Percentiles rank a stretch among this genome's conserved stretches.
Evolutionary conservation across 495 filamentous ascomycete genomes (phyloP).

Genomic region (Platismatia glauca): DNA sequence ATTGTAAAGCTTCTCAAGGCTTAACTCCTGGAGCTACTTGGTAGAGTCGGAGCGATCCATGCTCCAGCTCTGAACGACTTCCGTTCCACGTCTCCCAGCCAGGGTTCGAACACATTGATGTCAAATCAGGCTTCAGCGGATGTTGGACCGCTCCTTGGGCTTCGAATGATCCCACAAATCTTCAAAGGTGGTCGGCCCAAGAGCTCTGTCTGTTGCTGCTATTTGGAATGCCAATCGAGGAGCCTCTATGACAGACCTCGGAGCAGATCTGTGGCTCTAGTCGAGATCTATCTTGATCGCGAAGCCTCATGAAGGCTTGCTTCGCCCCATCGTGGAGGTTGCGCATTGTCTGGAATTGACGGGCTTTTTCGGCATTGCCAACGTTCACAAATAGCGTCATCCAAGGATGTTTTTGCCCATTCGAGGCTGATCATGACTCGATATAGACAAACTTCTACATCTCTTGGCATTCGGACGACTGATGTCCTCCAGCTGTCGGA

Average conservation of each 20-base stretch:
- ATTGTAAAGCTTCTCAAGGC: not conserved
- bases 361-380: too few species aligned
- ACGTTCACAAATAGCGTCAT: too few species aligned
- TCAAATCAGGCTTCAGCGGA: not conserved
- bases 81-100: not conserved
- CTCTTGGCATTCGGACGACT: not conserved
- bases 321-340: too few species aligned
- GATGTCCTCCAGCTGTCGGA: not conserved
- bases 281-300: not conserved
- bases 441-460: not conserved
- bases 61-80: not conserved
- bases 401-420: too few species aligned
- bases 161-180: too few species aligned
- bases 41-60: not conserved
- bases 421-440: not conserved
- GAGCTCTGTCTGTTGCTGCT: too few species aligned
- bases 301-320: too few species aligned
- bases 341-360: too few species aligned
- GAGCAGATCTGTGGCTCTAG: not conserved
- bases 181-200: too few species aligned
- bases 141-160: too few species aligned
- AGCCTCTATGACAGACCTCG: not conserved
- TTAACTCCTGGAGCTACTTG: not conserved
- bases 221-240: too few species aligned
- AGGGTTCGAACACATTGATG: too few species aligned